Percentiles rank a stretch among this genome's conserved stretches.
These are phyloP conservation scores for Tagetes erecta DNA, from an alignment of 129 eudicot genomes.

Conservation along the genomic window DNA sequence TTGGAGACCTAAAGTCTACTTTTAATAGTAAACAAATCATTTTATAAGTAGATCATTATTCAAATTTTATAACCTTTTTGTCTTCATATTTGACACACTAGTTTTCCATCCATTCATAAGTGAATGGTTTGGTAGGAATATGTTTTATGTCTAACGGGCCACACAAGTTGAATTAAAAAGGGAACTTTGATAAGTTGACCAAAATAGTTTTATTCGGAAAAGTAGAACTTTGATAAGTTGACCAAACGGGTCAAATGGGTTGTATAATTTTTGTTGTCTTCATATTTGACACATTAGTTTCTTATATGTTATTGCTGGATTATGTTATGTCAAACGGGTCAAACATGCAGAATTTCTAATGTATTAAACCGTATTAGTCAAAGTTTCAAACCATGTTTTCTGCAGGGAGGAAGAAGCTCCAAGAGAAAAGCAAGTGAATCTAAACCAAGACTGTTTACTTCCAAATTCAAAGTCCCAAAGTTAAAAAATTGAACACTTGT, in stretches of 20 bases:
- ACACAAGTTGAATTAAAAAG: neutral
- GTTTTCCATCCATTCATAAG: neutral
- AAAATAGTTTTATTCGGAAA: neutral
- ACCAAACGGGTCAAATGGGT: too few relatives aligned
- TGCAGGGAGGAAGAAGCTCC: conserved; percentile 49
- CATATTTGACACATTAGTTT: too few relatives aligned
- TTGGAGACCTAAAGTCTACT: neutral
- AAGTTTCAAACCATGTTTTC: neutral
- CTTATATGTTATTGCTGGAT: too few relatives aligned
- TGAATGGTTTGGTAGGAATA: neutral
- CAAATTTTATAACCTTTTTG: neutral
- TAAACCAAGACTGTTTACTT: conserved; percentile 53
- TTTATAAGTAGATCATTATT: neutral
- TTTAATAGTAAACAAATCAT: too few relatives aligned
- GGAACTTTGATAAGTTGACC: neutral
- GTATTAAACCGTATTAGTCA: neutral
- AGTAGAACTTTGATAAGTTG: too few relatives aligned
- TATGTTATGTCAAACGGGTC: too few relatives aligned
- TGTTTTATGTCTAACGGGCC: conserved; percentile 5
- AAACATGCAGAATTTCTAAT: neutral
- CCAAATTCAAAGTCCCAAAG: conserved; percentile 70
- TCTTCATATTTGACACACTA: neutral
- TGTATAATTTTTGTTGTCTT: too few relatives aligned
- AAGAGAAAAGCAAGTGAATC: conserved; percentile 51
- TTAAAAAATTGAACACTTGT: conserved; percentile 33